A percentile compares a stretch with the other conserved stretches of the same genome.
Conservation (phyloP, 768 basidiomycete species). For the Mycena kentingensis region DNA sequence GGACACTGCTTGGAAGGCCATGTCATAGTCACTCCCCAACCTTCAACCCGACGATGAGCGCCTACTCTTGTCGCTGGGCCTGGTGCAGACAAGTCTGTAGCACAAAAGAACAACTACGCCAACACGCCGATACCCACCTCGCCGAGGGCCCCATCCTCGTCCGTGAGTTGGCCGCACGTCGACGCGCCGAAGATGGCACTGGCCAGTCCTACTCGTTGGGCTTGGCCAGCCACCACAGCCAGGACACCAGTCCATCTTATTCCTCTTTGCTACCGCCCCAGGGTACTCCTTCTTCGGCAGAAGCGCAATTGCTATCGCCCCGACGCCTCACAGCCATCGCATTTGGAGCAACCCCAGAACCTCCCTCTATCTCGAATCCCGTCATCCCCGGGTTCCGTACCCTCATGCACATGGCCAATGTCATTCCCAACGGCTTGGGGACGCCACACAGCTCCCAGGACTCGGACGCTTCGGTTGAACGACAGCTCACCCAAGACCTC, state of each 20-base stretch:
- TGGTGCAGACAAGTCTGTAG: conserved; percentile 52
- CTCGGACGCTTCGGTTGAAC: conserved; percentile 48
- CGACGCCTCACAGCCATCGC: no score
- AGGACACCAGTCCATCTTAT: neutral
- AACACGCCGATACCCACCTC: conserved; percentile 56
- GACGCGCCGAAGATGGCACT: conserved; percentile 46
- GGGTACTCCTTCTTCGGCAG: conserved; percentile 20
- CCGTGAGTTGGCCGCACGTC: conserved; percentile 45
- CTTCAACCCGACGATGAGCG: neutral
- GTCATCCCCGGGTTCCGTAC: conserved; percentile 12
- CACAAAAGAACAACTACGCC: conserved; percentile 38
- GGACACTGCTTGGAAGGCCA: no score
- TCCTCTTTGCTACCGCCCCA: conserved; percentile 5
- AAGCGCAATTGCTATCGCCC: no score
- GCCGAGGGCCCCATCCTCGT: conserved; percentile 45
- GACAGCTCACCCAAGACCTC: conserved; percentile 47
- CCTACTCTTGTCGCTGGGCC: conserved; percentile 54
- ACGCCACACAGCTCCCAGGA: conserved; percentile 33
- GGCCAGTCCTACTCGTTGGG: conserved; percentile 40
- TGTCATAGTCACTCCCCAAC: no score
- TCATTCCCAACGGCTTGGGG: conserved; percentile 9
- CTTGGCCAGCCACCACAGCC: conserved; percentile 5
- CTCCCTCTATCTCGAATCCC: neutral
- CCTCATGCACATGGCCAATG: conserved; percentile 1
- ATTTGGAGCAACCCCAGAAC: neutral